Base-by-base conservation (phyloP, 2,329 filamentous ascomycete genomes). In the Xylariaceae sp. region DNA sequence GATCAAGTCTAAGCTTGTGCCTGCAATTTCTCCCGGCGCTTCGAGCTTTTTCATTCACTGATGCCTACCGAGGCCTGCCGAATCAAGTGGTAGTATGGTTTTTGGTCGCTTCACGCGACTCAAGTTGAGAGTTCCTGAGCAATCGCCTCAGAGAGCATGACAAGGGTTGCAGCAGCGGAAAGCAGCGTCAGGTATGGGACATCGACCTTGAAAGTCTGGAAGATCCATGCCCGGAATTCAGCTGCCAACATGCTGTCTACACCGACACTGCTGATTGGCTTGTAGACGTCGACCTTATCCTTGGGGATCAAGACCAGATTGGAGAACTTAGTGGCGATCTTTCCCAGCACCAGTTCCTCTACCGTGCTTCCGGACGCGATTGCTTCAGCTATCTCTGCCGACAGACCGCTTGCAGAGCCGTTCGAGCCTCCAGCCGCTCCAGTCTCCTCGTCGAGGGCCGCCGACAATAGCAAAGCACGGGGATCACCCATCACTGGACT, bases 221-320 rank as follows among this genome's bases (percentile, higher is more conserved):
- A 71, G 31, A 71, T 57, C 66, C 67, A 69, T 27, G 64, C 66
- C 5, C 68, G 59, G 44, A 71, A 61, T 57, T 72, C 68, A 1
- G 69, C 60, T 1, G 62, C 68, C 8, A 71, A 58, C 68, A 72
- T 71, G 51, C 65, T 68, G 54, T 71, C 69, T 2, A 71, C 43
- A 3, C 67, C 68, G 40, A 65, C 66, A 2, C 42, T 27, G 4
- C 57, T 50, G 11, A 70, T 52, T 0, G 58, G 26, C 37, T 50
- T 56, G 2, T n/a, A 3, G 0, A 37, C 45, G 4, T 61, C 61
- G 2, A 64, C 19, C 6, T 53, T 34, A 6, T 61, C 56, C 6
- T 34, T 3, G 1, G 50, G 26, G 45, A 60, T 46, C 0, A 63
- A 43, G 4, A 61, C 43, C 4, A 63, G 19, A 47, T 52, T 56